These are phyloP conservation scores for Phytopythium mirpurense DNA, from an alignment of 352 stramenopile genomes.

Conservation along the genomic window DNA sequence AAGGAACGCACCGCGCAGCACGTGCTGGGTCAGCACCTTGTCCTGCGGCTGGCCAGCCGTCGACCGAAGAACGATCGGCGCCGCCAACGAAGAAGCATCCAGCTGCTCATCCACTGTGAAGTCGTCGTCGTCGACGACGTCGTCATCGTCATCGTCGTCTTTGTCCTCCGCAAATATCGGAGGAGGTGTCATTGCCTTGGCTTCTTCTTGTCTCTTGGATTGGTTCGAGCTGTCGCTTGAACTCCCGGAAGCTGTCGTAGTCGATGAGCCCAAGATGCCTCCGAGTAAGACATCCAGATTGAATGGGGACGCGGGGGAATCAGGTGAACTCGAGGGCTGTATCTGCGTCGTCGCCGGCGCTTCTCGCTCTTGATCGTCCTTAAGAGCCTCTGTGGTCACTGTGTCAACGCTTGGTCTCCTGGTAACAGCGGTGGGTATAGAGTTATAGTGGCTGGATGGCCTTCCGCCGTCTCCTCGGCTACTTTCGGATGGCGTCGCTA, in stretches of 20 bases:
- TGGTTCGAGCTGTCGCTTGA: not conserved
- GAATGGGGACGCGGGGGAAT: not conserved
- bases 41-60: slow-evolving; percentile 19
- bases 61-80: slow-evolving; percentile 35
- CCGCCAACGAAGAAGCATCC: slow-evolving; percentile 18
- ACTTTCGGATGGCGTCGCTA: not conserved
- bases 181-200: slow-evolving; percentile 4
- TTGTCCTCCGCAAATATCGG: not conserved
- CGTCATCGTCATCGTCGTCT: not conserved
- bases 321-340: not conserved
- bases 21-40: slow-evolving; percentile 51
- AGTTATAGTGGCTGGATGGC: not conserved
- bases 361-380: not conserved
- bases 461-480: not conserved
- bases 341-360: not conserved
- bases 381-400: too few species aligned
- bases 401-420: not conserved
- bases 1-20: slow-evolving; percentile 51
- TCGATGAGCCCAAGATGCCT: not conserved
- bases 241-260: not conserved
- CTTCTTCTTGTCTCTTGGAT: not conserved
- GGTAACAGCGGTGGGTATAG: not conserved
- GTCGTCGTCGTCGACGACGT: not conserved
- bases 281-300: not conserved
- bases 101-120: not conserved